phyloP scores from a whole-genome alignment of 139 green algal genomes.

The Trebouxia sp. region DNA sequence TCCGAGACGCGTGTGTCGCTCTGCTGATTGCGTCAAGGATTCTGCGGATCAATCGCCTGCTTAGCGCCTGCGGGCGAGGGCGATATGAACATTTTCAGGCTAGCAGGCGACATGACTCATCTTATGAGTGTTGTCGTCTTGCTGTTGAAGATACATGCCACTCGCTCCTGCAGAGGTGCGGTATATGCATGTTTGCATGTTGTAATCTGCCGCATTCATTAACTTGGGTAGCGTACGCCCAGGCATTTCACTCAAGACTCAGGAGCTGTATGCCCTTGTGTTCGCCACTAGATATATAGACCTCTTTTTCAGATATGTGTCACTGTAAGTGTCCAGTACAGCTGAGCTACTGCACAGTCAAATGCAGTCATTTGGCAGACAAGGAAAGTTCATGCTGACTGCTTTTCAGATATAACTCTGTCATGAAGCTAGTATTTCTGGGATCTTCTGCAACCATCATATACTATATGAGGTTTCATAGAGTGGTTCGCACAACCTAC shows the following conservation, averaged over 20 bases:
- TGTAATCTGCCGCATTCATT: neutral
- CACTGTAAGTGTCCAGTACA: constrained; percentile 64
- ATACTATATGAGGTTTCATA: constrained; percentile 92
- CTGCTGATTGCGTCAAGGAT: neutral
- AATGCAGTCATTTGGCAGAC: neutral
- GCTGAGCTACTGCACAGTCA: neutral
- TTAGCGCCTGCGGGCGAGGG: neutral
- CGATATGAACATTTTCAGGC: constrained; percentile 91
- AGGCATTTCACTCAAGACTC: constrained; percentile 97
- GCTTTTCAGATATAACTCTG: constrained; percentile 91
- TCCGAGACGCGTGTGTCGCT: neutral
- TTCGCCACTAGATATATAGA: constrained; percentile 97
- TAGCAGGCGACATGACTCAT: constrained; percentile 95
- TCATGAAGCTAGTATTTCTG: constrained; percentile 99
- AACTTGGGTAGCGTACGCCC: constrained; percentile 16
- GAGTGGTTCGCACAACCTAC: constrained; percentile 89
- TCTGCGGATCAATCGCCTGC: too few relatives aligned
- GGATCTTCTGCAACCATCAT: constrained; percentile 81
- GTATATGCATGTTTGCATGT: neutral
- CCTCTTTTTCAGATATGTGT: constrained; percentile 92
- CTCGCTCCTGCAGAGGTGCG: constrained; percentile 90
- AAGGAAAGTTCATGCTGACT: neutral
- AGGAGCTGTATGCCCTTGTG: constrained; percentile 96
- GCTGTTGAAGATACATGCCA: constrained; percentile 95
- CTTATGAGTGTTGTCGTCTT: constrained; percentile 92